phyloP scores from a whole-genome alignment of 2,329 filamentous ascomycete genomes.

The Coniochaeta sp. region DNA sequence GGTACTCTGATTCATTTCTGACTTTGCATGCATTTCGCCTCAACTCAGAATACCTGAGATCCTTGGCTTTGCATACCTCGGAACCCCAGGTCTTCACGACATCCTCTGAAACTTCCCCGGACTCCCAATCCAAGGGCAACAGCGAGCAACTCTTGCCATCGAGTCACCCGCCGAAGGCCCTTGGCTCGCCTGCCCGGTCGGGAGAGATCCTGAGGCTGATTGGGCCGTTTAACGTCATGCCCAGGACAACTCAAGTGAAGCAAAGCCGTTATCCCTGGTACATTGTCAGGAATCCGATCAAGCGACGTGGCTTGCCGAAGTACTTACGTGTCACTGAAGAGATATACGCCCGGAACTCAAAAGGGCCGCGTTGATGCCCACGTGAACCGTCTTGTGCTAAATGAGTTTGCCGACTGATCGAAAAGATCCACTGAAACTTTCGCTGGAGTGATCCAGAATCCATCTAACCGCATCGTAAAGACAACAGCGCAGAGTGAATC shows the following conservation, averaged over 20 bases:
- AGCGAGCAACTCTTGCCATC: neutral
- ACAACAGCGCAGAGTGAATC: neutral
- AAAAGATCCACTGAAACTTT: neutral
- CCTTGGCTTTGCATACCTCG: too few species aligned
- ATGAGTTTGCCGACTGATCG: neutral
- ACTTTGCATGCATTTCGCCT: too few species aligned
- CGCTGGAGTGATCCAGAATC: neutral
- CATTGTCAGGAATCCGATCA: neutral
- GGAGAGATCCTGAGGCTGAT: neutral
- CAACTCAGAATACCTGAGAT: too few species aligned
- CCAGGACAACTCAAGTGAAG: slow-evolving; percentile 19
- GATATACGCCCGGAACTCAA: neutral
- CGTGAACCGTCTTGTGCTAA: neutral
- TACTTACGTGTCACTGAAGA: neutral
- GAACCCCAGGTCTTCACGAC: neutral
- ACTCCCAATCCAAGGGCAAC: neutral
- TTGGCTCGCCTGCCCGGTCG: neutral
- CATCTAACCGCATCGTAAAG: neutral
- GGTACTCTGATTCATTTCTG: too few species aligned
- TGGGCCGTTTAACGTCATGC: slow-evolving; percentile 25
- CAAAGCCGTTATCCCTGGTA: neutral
- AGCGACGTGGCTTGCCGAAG: neutral
- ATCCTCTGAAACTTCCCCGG: neutral
- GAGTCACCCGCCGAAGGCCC: neutral
- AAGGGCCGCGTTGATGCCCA: neutral